A percentile compares a stretch with the other conserved stretches of the same genome.
These are phyloP conservation scores for Colletotrichum eleusines DNA, from an alignment of 2,329 filamentous ascomycete genomes.

Conservation along the genomic window DNA sequence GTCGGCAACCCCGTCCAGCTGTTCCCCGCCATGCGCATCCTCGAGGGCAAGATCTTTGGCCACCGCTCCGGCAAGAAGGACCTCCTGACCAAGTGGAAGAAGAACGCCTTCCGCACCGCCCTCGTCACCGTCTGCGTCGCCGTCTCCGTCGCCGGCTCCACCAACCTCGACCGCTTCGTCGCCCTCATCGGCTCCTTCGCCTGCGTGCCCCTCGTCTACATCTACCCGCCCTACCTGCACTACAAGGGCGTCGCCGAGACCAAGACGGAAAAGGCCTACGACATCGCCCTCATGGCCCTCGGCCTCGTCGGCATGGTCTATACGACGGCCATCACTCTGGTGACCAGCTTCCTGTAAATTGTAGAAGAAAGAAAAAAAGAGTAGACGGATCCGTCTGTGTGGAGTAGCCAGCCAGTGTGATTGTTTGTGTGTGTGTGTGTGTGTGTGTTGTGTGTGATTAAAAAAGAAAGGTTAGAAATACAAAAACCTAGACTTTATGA, in stretches of 20 bases:
- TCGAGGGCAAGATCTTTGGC: constrained; percentile 77
- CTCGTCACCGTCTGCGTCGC: constrained; percentile 70
- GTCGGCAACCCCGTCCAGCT: constrained; percentile 80
- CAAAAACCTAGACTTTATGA: too few species aligned
- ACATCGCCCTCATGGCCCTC: constrained; percentile 72
- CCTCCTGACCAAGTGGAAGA: constrained; percentile 78
- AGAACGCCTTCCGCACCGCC: constrained; percentile 73
- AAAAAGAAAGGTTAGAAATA: too few species aligned
- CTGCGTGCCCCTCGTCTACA: constrained; percentile 94
- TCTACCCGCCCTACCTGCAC: constrained; percentile 80
- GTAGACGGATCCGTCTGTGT: too few species aligned
- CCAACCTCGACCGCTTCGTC: constrained; percentile 90
- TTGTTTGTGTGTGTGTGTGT: too few species aligned
- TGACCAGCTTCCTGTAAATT: constrained; percentile 53
- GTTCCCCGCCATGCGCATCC: constrained; percentile 78
- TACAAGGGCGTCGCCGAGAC: constrained; percentile 74
- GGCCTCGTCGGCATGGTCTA: constrained; percentile 78
- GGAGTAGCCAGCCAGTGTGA: too few species aligned
- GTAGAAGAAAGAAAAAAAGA: neutral
- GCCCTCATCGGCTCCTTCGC: constrained; percentile 96
- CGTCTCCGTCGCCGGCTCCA: constrained; percentile 73
- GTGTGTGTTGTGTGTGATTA: too few species aligned
- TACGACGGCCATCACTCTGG: constrained; percentile 73
- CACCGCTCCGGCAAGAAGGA: constrained; percentile 75
- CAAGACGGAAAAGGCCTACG: constrained; percentile 66